These are phyloP conservation scores for Eucalyptus fibrosa DNA, from an alignment of 345 rosid species.

Conservation along the genomic window DNA sequence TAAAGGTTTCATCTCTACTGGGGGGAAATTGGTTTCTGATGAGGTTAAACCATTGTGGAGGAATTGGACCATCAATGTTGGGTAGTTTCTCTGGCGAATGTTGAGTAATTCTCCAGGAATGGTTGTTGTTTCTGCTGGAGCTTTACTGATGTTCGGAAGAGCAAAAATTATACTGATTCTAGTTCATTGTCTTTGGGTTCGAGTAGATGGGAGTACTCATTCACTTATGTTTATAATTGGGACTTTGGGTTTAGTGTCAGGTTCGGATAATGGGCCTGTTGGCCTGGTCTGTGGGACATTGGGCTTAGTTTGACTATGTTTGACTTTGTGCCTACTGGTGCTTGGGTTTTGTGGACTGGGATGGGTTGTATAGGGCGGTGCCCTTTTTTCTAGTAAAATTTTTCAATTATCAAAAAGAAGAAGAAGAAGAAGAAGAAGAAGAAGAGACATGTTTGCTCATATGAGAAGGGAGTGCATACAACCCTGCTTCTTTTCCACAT, in stretches of 20 bases:
- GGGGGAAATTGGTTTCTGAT: not conserved
- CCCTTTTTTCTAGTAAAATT: not conserved
- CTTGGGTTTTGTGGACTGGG: not conserved
- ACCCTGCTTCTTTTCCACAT: not conserved
- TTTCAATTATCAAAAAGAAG: not conserved
- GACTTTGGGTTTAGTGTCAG: not conserved
- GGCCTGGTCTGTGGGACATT: not conserved
- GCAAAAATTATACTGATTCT: not conserved
- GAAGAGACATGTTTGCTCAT: not conserved
- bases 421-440: not conserved
- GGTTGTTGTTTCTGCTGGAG: not conserved
- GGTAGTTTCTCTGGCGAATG: not conserved
- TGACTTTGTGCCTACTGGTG: not conserved
- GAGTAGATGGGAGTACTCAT: not conserved
- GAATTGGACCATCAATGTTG: not conserved
- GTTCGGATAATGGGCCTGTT: not conserved
- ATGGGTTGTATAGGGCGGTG: not conserved
- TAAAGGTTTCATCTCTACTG: not conserved
- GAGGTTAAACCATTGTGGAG: not conserved
- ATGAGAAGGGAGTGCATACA: not conserved
- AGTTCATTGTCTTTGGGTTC: not conserved
- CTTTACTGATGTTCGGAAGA: not conserved
- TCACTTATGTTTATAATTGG: not conserved
- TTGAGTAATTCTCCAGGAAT: not conserved
- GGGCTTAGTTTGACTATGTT: not conserved